Evolutionary conservation across 75 land plant species (phyloP).

Genomic region (Chamaecyparis obtusa): DNA sequence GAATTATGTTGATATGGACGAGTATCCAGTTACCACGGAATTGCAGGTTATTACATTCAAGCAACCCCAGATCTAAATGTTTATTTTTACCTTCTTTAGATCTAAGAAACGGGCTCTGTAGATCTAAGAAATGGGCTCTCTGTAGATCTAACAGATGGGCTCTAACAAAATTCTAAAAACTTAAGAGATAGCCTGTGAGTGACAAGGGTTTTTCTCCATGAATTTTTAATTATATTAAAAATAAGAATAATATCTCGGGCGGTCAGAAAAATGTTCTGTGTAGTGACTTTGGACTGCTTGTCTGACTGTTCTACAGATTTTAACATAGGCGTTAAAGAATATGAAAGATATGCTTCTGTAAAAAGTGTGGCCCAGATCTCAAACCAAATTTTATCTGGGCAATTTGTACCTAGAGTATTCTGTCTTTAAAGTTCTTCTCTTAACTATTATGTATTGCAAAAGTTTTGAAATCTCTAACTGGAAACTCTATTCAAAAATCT

Average conservation of each 20-base stretch:
- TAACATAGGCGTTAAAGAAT: too few species aligned
- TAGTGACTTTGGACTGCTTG: too few species aligned
- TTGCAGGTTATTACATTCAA: constrained; percentile 35
- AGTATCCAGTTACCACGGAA: constrained; percentile 75
- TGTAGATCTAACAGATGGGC: background rate
- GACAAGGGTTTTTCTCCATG: too few species aligned
- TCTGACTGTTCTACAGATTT: too few species aligned
- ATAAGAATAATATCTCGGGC: too few species aligned
- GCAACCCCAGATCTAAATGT: background rate
- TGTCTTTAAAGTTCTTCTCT: background rate
- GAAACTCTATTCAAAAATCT: background rate
- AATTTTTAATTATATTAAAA: too few species aligned
- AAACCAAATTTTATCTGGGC: too few species aligned
- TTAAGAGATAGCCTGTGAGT: too few species aligned
- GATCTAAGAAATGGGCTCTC: background rate
- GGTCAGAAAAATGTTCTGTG: too few species aligned
- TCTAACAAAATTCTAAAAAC: too few species aligned
- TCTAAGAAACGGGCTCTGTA: background rate
- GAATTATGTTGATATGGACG: constrained; percentile 78
- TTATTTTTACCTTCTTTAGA: background rate
- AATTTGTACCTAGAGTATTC: background rate
- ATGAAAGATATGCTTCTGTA: too few species aligned
- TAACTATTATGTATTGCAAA: background rate
- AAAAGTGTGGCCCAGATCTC: too few species aligned
- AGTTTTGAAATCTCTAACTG: background rate